Conservation (phyloP, 2,329 filamentous ascomycete genomes). For the Aureobasidium sp. region DNA sequence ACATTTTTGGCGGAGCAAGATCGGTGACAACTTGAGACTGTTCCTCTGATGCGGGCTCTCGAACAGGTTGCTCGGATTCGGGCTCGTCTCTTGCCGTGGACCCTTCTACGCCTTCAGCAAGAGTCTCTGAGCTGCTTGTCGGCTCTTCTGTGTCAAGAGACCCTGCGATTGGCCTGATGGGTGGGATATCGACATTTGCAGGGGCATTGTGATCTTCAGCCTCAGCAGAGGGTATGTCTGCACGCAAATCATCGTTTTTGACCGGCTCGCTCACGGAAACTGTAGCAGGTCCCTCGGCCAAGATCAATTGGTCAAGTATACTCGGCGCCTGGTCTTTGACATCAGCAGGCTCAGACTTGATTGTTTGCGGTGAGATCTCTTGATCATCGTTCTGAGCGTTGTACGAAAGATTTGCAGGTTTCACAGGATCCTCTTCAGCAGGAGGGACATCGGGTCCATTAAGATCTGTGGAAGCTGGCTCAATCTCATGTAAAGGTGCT, state of each 20-base stretch:
- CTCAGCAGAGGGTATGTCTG: not conserved
- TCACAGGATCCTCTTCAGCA: no score
- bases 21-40: not conserved
- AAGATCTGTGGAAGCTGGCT: not conserved
- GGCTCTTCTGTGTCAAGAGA: not conserved
- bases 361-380: not conserved
- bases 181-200: not conserved
- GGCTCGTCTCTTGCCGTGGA: not conserved
- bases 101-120: not conserved
- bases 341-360: conserved; percentile 14
- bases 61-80: conserved; percentile 1
- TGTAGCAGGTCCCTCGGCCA: not conserved
- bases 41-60: not conserved
- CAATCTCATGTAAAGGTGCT: no score
- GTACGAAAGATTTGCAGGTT: not conserved
- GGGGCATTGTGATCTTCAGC: not conserved
- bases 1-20: conserved; percentile 23
- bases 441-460: not conserved
- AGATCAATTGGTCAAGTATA: not conserved
- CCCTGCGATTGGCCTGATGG: not conserved
- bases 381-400: not conserved
- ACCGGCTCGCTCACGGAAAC: not conserved
- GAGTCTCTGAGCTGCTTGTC: not conserved
- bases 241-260: not conserved
- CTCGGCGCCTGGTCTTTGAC: conserved; percentile 1